Evolutionary conservation across 192 early-diverging fungal species (phyloP), one percentile per base, ranked within the genome.

Genomic region (Backusella parvicylindrica): DNA sequence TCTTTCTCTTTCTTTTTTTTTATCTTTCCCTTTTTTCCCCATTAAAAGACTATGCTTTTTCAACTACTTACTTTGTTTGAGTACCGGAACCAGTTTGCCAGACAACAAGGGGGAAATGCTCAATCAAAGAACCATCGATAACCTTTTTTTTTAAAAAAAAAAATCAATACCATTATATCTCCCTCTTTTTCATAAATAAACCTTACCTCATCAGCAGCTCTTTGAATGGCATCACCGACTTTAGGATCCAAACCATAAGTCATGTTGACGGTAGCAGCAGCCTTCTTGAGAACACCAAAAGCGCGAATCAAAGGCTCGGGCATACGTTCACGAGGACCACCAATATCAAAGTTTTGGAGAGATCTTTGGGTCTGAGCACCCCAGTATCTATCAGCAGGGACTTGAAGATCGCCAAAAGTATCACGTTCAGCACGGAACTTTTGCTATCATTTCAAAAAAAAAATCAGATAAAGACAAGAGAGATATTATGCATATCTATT

Each of bases 31-130:
- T 28, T 66, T 43, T 26, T 64, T 41, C n/a, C n/a, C 43, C 43
- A 47, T 47, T n/a, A 47, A 4, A 47, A 47, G 4, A n/a, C 43
- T n/a, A n/a, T 47, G 0, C 43, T 6, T 47, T 47, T 41, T 47
- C 43, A 47, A 7, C 43, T 30, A 72, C 77, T 70, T 73, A 78
- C 77, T 99, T 98, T 72, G 95, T 93, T 88, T 98, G 96, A 37
- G 96, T 99, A 37, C 98, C 98, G 64, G 95, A 96, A 37, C 98
- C 98, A 40, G 97, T 99, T 84, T 96, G 95, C 95, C 93, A 99
- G 53, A 99, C 95, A 26, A 99, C 98, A 68, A 99, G 88, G 35
- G 98, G 98, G 87, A 99, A 99, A 82, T 99, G 95, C 60, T 95
- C 95, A 80, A 93, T 91, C 74, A 97, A 90, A 79, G 91, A 92